Evolutionary conservation across 345 rosid species (phyloP), one percentile per base, ranked within the genome.

Genomic region (Gossypium mustelinum): DNA sequence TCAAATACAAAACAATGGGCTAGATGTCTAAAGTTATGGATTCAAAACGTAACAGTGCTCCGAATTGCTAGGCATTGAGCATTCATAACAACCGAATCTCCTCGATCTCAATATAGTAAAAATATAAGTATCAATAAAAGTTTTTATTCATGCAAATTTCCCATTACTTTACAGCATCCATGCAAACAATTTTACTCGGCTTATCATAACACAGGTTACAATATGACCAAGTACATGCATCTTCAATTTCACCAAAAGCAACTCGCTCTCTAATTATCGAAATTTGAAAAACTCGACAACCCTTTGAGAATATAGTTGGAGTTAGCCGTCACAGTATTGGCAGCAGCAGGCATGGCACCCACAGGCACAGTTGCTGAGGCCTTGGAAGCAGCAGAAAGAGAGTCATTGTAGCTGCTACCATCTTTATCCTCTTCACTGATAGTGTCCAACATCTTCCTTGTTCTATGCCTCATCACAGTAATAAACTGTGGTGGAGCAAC

Each of bases 401-500:
- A 77, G 50, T 82, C 87, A 71, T 65, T 68, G 29, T 70, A 57
- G 14, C 61, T 66, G n/a, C 43, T 39, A 6, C 60, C 82, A 66
- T 86, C 90, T 82, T 84, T 92, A 44, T 91, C 98, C 77, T 94
- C 97, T 78, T 94, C 98, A 16, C 77, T 81, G 57, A 94, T 92
- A 7, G 97, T 92, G 65, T 94, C 97, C 79, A 92, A 66, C 80
- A 88, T 84, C 63, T 87, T 87, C 7, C 86, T 81, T 59, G 92
- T 82, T 75, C 93, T 84, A 51, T 78, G 84, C 86, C 99, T 84
- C 82, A 85, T 83, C 68, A 93, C 96, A 74, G 75, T 85, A 24
- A 89, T 81, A 45, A 87, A 86, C 64, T 87, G 97, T 9, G 96
- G 93, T 10, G 98, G 98, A 3, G 97, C 97, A 79, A 87, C 95